Percentiles rank a stretch among this genome's conserved stretches.
Evolutionary conservation across 1,284 basidiomycete species (phyloP).

Genomic region (Boletus sp.): DNA sequence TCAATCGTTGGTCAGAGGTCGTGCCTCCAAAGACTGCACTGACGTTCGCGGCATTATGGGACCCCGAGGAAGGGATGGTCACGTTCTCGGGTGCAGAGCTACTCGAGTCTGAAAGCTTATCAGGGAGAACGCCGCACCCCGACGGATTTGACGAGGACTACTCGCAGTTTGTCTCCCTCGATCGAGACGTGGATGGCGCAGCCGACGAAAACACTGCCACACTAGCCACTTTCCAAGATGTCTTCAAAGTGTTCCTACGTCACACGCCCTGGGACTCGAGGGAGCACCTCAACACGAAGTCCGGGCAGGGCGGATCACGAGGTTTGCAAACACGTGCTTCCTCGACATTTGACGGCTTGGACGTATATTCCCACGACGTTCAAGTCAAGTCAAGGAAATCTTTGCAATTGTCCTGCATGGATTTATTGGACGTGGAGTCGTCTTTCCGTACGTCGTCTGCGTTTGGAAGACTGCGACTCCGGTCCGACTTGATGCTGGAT

Average conservation of each 20-base stretch:
- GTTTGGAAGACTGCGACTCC: slow-evolving; percentile 17
- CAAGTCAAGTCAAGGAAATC: slow-evolving; percentile 15
- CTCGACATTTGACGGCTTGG: slow-evolving; percentile 36
- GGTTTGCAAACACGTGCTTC: slow-evolving; percentile 28
- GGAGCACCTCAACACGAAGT: slow-evolving; percentile 16
- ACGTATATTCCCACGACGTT: slow-evolving; percentile 29
- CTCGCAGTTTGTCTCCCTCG: slow-evolving; percentile 40
- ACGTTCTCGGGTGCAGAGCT: slow-evolving; percentile 51
- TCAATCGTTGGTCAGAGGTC: slow-evolving; percentile 51
- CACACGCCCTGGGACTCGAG: slow-evolving; percentile 22
- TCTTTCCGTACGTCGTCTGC: slow-evolving; percentile 18
- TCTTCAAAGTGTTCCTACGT: slow-evolving; percentile 29
- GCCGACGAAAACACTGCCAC: slow-evolving; percentile 30
- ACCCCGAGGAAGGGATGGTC: slow-evolving; percentile 52
- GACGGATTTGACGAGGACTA: slow-evolving; percentile 35
- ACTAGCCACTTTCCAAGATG: slow-evolving; percentile 28
- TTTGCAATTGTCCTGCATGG: slow-evolving; percentile 24
- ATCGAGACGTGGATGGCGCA: slow-evolving; percentile 21
- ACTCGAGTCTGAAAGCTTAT: slow-evolving; percentile 34
- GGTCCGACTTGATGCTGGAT: slow-evolving; percentile 26
- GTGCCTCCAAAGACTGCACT: slow-evolving; percentile 52
- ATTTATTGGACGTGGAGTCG: slow-evolving; percentile 26
- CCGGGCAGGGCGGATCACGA: slow-evolving; percentile 6
- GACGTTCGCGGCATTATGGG: slow-evolving; percentile 57
- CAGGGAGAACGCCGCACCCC: slow-evolving; percentile 21